Evolutionary conservation across 2,329 filamentous ascomycete species (phyloP).

Genomic region (Rugonectria rugulosa): DNA sequence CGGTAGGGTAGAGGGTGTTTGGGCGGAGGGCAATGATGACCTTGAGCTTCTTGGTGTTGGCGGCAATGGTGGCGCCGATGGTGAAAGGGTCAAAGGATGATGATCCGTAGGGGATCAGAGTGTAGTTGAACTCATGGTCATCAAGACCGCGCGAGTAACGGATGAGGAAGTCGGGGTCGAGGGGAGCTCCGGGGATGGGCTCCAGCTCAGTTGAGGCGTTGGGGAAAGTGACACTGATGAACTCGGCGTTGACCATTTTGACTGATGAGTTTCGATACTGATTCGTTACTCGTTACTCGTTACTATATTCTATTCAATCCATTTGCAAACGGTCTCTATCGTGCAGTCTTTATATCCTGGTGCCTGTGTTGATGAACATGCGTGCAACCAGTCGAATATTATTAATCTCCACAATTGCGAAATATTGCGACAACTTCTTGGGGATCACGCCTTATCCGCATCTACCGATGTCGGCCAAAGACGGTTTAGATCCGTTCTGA

Average conservation of each 20-base stretch:
- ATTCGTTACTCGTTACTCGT: constrained; percentile 2
- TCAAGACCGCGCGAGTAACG: constrained; percentile 66
- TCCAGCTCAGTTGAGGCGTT: constrained; percentile 64
- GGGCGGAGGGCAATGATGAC: constrained; percentile 68
- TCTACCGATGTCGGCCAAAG: constrained; percentile 34
- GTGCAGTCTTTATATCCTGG: constrained; percentile 21
- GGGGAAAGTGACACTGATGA: constrained; percentile 65
- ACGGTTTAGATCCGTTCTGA: constrained; percentile 8
- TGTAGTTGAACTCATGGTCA: constrained; percentile 69
- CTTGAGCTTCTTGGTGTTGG: constrained; percentile 65
- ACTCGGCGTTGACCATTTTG: constrained; percentile 56
- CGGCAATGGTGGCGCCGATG: constrained; percentile 63
- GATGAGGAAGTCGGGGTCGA: constrained; percentile 63
- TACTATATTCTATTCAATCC: constrained; percentile 1
- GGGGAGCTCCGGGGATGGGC: constrained; percentile 57
- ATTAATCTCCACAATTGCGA: constrained; percentile 38
- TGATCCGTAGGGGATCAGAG: constrained; percentile 66
- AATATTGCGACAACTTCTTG: constrained; percentile 37
- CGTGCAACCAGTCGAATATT: constrained; percentile 21
- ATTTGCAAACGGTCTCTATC: background rate
- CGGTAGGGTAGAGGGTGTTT: constrained; percentile 66
- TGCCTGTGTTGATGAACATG: constrained; percentile 1
- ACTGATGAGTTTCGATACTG: background rate
- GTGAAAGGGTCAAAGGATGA: constrained; percentile 56
- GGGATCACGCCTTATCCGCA: constrained; percentile 36